Conservation (phyloP, 2,329 filamentous ascomycete genomes). For the Dactylellina haptotyla region DNA sequence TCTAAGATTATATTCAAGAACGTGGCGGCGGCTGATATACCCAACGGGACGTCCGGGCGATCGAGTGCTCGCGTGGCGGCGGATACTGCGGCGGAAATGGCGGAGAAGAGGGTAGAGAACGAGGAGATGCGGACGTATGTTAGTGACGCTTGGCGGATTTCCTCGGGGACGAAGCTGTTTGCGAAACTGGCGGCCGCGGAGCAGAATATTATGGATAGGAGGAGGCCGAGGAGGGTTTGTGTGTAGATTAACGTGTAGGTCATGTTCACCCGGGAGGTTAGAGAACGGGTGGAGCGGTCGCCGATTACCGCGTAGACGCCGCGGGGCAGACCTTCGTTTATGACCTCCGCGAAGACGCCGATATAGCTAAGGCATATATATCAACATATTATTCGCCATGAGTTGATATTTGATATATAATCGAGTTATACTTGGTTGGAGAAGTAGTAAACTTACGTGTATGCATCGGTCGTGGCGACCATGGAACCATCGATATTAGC, state of each 20-base stretch:
- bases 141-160: conserved; percentile 69
- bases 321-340: conserved; percentile 77
- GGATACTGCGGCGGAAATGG: conserved; percentile 72
- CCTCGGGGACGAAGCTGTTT: conserved; percentile 70
- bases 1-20: conserved; percentile 74
- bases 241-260: conserved; percentile 73
- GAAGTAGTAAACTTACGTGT: conserved; percentile 42
- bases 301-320: conserved; percentile 76
- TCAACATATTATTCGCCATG: too few relatives aligned
- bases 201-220: conserved; percentile 71
- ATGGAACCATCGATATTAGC: conserved; percentile 72
- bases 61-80: conserved; percentile 73
- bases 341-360: conserved; percentile 71
- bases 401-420: too few relatives aligned
- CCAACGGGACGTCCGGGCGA: conserved; percentile 73
- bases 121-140: conserved; percentile 73
- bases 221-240: conserved; percentile 68
- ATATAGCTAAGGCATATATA: conserved; percentile 69
- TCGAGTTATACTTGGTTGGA: neutral
- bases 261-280: conserved; percentile 68
- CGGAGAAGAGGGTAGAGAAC: conserved; percentile 71
- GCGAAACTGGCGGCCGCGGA: conserved; percentile 69
- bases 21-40: conserved; percentile 74
- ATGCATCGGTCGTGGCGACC: conserved; percentile 71
- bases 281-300: conserved; percentile 68